Base-by-base conservation (phyloP, 805 yeast species). In the Debaryomyces prosopidis region DNA sequence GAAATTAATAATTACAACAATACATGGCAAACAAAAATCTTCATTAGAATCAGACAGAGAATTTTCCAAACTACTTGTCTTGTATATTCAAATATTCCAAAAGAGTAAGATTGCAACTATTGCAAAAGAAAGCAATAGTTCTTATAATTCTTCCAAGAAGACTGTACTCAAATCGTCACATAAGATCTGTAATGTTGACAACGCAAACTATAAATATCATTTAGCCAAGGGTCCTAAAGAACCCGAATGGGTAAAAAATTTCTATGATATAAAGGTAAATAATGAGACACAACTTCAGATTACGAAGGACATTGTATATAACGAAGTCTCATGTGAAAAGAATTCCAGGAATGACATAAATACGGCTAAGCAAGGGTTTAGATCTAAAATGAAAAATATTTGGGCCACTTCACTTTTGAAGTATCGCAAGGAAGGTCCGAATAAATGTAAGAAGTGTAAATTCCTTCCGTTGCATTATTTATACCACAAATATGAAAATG, bases 241-340 rank as follows among this genome's bases (percentile, higher is more conserved):
- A 26, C 46, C 43, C 3, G 46, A 38, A 17, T 39, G 46, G 46
- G 31, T 46, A 4, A 45, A 36, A 16, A 23, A 17, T n/a, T 45
- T 46, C 23, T 35, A 33, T n/a, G 43, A 30, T 17, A 11, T 17
- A 18, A 28, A 39, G 19, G 17, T 19, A n/a, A 16, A 30, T 27
- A 16, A 30, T 28, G 20, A 17, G 26, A 23, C 5, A 23, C 26
- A 23, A 23, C 26, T 23, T 23, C 26, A 23, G 26, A 23, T 23
- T 23, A 23, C 26, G 26, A 23, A 23, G 26, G 5, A 23, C 26
- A 19, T 27, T 31, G 16, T 16, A n/a, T 11, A 23, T 9, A 15
- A 17, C 16, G n/a, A 8, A 23, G 20, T n/a, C 8, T 15, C 18
- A 23, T 11, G 27, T 31, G 20, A 14, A 2, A 6, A 19, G 32